Conservation (phyloP, 371 early-diverging fungal genomes). For the Phascolomyces articulosus region DNA sequence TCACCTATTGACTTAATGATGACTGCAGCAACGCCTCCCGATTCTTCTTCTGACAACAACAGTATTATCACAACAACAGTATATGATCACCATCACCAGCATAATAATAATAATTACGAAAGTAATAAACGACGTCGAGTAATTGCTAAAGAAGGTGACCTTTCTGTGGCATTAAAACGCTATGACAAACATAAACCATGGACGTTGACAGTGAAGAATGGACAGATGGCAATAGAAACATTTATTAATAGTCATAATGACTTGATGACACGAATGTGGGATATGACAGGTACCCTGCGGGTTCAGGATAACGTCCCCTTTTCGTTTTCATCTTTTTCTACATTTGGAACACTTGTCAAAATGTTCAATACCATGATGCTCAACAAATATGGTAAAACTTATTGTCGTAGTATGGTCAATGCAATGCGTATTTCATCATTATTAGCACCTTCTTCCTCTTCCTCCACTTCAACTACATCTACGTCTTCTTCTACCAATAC, state of each 20-base stretch:
- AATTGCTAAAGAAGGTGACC: slow-evolving; percentile 5
- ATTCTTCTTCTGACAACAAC: neutral
- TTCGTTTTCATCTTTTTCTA: slow-evolving; percentile 4
- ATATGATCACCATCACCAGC: neutral
- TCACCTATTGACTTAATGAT: neutral
- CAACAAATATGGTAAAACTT: slow-evolving; percentile 14
- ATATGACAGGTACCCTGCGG: slow-evolving; percentile 4
- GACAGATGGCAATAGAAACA: slow-evolving; percentile 11
- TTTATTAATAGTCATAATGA: slow-evolving; percentile 11
- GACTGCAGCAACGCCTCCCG: neutral
- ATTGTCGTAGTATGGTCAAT: slow-evolving; percentile 12
- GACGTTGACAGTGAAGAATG: slow-evolving; percentile 8
- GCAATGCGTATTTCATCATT: slow-evolving; percentile 2
- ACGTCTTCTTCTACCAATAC: neutral
- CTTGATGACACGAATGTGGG: slow-evolving; percentile 6
- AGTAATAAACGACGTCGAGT: slow-evolving; percentile 8
- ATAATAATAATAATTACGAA: neutral
- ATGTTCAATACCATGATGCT: slow-evolving; percentile 11
- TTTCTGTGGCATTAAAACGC: neutral
- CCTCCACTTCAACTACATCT: neutral
- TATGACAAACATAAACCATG: slow-evolving; percentile 6
- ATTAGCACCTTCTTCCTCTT: too few relatives aligned
- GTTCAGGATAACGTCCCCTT: slow-evolving; percentile 12
- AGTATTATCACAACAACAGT: neutral
- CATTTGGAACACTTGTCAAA: slow-evolving; percentile 3